Evolutionary conservation across 371 early-diverging fungal genomes (phyloP).

Genomic region (Mortierella sp.): DNA sequence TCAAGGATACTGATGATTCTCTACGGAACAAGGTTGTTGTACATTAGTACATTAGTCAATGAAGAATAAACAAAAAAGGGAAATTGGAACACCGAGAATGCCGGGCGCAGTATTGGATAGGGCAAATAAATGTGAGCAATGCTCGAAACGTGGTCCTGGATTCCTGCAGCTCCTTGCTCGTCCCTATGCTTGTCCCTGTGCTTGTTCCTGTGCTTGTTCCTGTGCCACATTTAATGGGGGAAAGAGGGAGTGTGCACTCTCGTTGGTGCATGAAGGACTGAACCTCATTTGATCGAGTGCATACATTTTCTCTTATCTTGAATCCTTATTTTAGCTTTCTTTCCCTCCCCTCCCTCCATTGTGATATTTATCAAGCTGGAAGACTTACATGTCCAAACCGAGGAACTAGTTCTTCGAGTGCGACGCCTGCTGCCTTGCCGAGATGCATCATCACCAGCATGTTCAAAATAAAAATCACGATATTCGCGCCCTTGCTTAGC

Average conservation of each 20-base stretch:
- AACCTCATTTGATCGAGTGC: too few species aligned
- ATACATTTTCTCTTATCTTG: too few species aligned
- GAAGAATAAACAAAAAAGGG: neutral
- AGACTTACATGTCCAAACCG: constrained; percentile 35
- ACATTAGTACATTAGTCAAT: too few species aligned
- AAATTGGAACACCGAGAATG: neutral
- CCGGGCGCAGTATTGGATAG: neutral
- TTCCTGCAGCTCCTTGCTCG: neutral
- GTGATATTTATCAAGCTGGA: too few species aligned
- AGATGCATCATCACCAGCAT: constrained; percentile 49
- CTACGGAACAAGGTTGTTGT: constrained; percentile 16
- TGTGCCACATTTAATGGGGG: too few species aligned
- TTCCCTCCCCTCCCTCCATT: too few species aligned
- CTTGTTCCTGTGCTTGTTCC: neutral
- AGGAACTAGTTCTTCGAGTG: constrained; percentile 42
- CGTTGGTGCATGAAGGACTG: too few species aligned
- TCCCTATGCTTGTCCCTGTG: neutral
- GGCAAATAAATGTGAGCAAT: too few species aligned
- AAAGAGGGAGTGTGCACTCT: too few species aligned
- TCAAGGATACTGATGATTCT: constrained; percentile 35
- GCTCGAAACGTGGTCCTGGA: too few species aligned
- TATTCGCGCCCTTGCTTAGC: constrained; percentile 19
- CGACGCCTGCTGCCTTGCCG: constrained; percentile 38
- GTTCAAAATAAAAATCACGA: constrained; percentile 31
- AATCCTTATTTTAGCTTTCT: too few species aligned